Base-by-base conservation (phyloP, 2,329 filamentous ascomycete genomes). In the Penicillium decumbens region DNA sequence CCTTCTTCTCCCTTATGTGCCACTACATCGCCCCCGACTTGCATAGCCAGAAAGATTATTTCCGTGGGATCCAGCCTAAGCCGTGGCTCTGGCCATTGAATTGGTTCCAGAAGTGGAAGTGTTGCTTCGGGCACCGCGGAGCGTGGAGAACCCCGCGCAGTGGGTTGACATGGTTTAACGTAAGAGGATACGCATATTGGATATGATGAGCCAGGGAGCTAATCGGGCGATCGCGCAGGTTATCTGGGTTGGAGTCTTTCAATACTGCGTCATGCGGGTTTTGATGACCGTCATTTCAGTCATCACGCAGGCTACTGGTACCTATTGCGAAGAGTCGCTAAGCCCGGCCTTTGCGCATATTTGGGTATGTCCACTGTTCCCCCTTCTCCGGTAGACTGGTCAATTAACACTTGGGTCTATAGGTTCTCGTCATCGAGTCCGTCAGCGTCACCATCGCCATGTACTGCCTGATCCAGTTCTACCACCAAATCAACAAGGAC, bases 401-500 rank as follows among this genome's bases (percentile, higher is more conserved):
- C 9, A 25, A 29, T 41, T 44, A 20, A 39, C 37, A 30, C 25
- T 37, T 23, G 6, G 6, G 3, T 29, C 7, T 28, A 23, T 52
- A 85, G 82, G 75, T 82, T 35, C 76, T 88, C 63, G 76, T 79
- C 2, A 80, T 95, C 58, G 85, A 93, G 66, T 82, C 80, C 59
- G 55, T 81, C 20, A 85, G 87, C 2, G 88, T 95, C 33, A 82
- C 85, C 0, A 80, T 95, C 50, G 89, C 90, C 51, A 95, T 95
- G 87, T 93, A 88, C 73, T 91, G 87, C 66, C 71, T 95, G 38
- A 84, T 95, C 55, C 89, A 95, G 61, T 93, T 93, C 68, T 95
- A 95, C 68, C 68, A 87, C 27, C 88, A 95, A 68, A 76, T 93
- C 40, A 83, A 82, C 55, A 72, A 77, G 1, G 81, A 88, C 50